Evolutionary conservation across 257 asterid genomes (phyloP).

Genomic region (Dorcoceras hygrometricum): DNA sequence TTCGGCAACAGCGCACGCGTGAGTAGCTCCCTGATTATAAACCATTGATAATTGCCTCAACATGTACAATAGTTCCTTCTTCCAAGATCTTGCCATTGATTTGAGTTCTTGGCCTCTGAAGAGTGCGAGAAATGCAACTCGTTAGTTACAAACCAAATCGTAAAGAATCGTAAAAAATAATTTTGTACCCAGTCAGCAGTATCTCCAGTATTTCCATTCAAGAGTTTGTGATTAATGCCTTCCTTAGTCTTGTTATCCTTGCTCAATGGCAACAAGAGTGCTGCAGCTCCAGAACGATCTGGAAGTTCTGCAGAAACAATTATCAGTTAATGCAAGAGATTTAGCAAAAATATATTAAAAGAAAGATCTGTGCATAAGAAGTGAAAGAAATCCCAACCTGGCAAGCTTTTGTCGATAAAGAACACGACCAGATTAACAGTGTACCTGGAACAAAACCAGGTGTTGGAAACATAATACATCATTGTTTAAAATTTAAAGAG

Average conservation of each 20-base stretch:
- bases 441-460: constrained; percentile 51
- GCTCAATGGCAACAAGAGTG: constrained; percentile 67
- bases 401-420: constrained; percentile 81
- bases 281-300: constrained; percentile 63
- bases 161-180: not conserved
- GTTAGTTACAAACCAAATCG: not conserved
- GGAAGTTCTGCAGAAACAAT: constrained; percentile 58
- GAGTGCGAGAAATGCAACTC: not conserved
- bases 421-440: constrained; percentile 92
- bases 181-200: constrained; percentile 71
- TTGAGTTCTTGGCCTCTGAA: constrained; percentile 89
- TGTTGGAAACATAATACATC: not conserved
- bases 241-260: constrained; percentile 65
- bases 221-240: constrained; percentile 65
- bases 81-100: constrained; percentile 86
- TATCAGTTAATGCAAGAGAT: constrained; percentile 12
- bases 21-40: constrained; percentile 28
- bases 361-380: not conserved
- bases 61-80: constrained; percentile 68
- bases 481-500: not conserved
- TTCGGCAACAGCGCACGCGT: not conserved
- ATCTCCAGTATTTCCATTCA: constrained; percentile 75
- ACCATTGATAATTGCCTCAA: constrained; percentile 68
- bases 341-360: not conserved
- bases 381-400: constrained; percentile 46